Evolutionary conservation across 2,329 filamentous ascomycete species (phyloP).

Genomic region (Claviceps paspali): DNA sequence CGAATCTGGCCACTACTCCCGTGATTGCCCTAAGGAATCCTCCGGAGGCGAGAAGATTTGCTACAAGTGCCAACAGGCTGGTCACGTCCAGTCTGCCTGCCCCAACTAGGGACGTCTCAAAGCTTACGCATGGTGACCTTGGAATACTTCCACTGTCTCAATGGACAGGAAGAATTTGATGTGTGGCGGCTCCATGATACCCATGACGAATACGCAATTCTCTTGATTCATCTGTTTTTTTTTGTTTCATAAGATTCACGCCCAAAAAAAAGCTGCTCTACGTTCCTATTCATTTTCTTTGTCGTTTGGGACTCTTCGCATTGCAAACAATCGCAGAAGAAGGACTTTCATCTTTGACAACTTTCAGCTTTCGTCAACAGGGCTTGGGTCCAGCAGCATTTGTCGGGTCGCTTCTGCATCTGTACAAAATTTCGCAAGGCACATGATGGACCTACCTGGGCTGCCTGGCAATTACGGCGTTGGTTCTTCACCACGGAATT

Average conservation of each 20-base stretch:
- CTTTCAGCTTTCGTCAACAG: neutral
- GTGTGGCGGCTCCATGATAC: constrained; percentile 28
- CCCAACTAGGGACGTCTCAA: constrained; percentile 41
- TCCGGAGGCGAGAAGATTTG: constrained; percentile 83
- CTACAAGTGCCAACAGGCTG: constrained; percentile 81
- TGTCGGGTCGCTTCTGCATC: neutral
- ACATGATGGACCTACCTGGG: neutral
- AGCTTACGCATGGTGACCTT: constrained; percentile 8
- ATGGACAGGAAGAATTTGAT: constrained; percentile 16
- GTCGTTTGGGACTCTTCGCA: constrained; percentile 1
- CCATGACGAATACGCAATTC: constrained; percentile 19
- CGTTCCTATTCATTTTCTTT: constrained; percentile 9
- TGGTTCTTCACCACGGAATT: constrained; percentile 1
- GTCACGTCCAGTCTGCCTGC: constrained; percentile 90
- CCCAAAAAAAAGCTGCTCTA: constrained; percentile 4
- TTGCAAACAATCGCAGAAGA: constrained; percentile 1
- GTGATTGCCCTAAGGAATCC: constrained; percentile 90
- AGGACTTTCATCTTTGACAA: constrained; percentile 1
- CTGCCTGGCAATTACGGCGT: neutral
- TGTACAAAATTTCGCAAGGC: neutral
- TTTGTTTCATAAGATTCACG: constrained; percentile 6
- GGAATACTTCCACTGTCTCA: constrained; percentile 11
- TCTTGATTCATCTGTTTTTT: constrained; percentile 14
- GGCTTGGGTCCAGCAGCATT: neutral
- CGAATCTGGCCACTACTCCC: constrained; percentile 86